Percentiles rank a stretch among this genome's conserved stretches.
Conservation (phyloP, 1,284 basidiomycete species). For the Pseudomicrostroma phylloplanum region DNA sequence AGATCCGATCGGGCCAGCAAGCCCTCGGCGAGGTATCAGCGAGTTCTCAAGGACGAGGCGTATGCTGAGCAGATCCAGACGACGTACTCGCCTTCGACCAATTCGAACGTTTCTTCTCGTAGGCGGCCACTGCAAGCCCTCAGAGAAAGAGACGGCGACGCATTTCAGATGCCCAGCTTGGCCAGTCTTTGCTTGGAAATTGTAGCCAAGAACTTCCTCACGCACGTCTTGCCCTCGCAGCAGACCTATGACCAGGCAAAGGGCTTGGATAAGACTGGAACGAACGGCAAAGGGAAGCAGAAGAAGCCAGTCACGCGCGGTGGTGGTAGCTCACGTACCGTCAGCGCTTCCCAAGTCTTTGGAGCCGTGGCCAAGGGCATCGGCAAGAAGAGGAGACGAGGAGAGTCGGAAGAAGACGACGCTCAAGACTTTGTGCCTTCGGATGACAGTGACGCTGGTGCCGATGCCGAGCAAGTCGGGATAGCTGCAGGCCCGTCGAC, state of each 20-base stretch:
- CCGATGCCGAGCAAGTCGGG: not conserved
- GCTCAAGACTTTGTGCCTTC: not conserved
- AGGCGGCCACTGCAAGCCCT: not conserved
- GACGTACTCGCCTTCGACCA: constrained; percentile 1
- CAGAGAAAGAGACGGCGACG: not conserved
- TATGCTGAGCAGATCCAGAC: not conserved
- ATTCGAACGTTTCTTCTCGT: not conserved
- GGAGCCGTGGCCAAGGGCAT: not conserved
- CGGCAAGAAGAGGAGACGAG: not conserved
- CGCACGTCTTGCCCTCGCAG: not conserved
- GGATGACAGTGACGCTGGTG: not conserved
- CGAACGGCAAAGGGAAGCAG: not conserved
- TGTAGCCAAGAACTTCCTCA: constrained; percentile 3
- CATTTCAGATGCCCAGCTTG: not conserved
- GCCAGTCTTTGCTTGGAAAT: not conserved
- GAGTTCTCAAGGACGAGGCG: not conserved
- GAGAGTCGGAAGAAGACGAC: not conserved
- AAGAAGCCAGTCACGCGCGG: not conserved
- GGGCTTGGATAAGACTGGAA: not conserved
- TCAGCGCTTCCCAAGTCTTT: not conserved
- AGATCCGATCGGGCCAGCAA: not conserved
- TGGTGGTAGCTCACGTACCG: not conserved
- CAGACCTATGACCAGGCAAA: not conserved
- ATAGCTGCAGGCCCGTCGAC: not conserved
- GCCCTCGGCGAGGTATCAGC: not conserved